Percentiles rank a stretch among this genome's conserved stretches.
Conservation (phyloP, 768 basidiomycete genomes). For the Amanita muscaria region DNA sequence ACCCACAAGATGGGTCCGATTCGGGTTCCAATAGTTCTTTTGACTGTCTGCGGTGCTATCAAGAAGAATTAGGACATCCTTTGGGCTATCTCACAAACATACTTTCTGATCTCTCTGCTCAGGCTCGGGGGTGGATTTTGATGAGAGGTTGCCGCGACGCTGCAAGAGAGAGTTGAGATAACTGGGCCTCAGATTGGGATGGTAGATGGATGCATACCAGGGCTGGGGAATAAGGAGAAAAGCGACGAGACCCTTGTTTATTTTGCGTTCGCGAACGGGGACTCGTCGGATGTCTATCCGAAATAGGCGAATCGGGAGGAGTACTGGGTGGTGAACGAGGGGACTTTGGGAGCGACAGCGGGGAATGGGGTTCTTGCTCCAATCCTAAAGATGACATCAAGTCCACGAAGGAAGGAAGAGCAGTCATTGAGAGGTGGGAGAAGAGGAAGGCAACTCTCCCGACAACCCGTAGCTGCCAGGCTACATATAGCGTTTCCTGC, state of each 20-base stretch:
- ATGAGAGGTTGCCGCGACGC: slow-evolving; percentile 42
- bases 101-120: slow-evolving; percentile 31
- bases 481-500: slow-evolving; percentile 30
- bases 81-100: slow-evolving; percentile 15
- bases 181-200: slow-evolving; percentile 1
- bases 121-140: slow-evolving; percentile 29
- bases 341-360: slow-evolving; percentile 21
- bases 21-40: slow-evolving; percentile 33
- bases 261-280: slow-evolving; percentile 29
- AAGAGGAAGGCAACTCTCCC: slow-evolving; percentile 29
- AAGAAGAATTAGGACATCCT: slow-evolving; percentile 5
- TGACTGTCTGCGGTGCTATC: slow-evolving; percentile 22
- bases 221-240: slow-evolving; percentile 40
- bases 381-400: slow-evolving; percentile 80
- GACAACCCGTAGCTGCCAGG: slow-evolving; percentile 16
- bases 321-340: slow-evolving; percentile 36
- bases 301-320: slow-evolving; percentile 23
- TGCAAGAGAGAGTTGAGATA: slow-evolving; percentile 16
- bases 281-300: slow-evolving; percentile 34
- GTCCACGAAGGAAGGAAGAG: slow-evolving; percentile 81
- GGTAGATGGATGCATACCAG: slow-evolving; percentile 23
- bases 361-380: slow-evolving; percentile 35
- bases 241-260: slow-evolving; percentile 33
- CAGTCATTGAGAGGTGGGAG: slow-evolving; percentile 40
- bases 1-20: slow-evolving; percentile 20